A percentile compares a stretch with the other conserved stretches of the same genome.
Evolutionary conservation across 805 yeast genomes (phyloP).

Genomic region (Myxozyma monticola): DNA sequence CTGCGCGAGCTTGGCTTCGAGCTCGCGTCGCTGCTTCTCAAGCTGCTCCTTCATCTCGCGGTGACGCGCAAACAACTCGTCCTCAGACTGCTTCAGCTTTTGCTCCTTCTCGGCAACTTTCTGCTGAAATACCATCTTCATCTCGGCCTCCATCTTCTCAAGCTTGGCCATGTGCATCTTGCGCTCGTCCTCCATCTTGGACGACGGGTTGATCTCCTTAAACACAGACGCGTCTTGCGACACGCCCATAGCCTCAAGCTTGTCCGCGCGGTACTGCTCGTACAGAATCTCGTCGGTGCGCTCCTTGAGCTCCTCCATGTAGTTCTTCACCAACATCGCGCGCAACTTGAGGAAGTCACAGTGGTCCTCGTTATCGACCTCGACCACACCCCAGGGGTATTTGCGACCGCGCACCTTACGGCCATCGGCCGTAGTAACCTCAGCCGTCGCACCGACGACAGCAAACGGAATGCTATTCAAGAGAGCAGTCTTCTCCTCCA

Average conservation of each 20-base stretch:
- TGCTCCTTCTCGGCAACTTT: constrained; percentile 96
- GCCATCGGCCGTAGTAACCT: constrained; percentile 47
- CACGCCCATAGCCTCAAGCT: constrained; percentile 78
- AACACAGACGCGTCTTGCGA: constrained; percentile 92
- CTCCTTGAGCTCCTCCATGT: constrained; percentile 91
- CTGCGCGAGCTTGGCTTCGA: constrained; percentile 87
- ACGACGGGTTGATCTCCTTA: constrained; percentile 88
- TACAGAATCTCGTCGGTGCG: constrained; percentile 72
- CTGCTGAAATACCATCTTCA: constrained; percentile 94
- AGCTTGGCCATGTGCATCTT: constrained; percentile 90
- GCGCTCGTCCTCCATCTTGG: constrained; percentile 91
- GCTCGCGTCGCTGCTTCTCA: constrained; percentile 78
- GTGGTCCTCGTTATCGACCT: constrained; percentile 84
- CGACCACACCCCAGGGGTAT: constrained; percentile 85
- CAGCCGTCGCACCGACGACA: constrained; percentile 64
- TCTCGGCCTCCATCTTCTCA: constrained; percentile 91
- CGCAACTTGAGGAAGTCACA: constrained; percentile 89
- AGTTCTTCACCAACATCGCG: constrained; percentile 83
- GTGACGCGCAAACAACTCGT: constrained; percentile 91
- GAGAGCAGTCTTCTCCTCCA: constrained; percentile 62
- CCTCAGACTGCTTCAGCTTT: constrained; percentile 94
- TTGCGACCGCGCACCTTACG: constrained; percentile 66
- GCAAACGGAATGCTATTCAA: constrained; percentile 70
- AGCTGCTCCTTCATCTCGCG: constrained; percentile 96
- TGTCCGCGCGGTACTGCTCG: constrained; percentile 85